phyloP scores from a whole-genome alignment of 2,329 filamentous ascomycete species.

The Chrysosporium queenslandicum region DNA sequence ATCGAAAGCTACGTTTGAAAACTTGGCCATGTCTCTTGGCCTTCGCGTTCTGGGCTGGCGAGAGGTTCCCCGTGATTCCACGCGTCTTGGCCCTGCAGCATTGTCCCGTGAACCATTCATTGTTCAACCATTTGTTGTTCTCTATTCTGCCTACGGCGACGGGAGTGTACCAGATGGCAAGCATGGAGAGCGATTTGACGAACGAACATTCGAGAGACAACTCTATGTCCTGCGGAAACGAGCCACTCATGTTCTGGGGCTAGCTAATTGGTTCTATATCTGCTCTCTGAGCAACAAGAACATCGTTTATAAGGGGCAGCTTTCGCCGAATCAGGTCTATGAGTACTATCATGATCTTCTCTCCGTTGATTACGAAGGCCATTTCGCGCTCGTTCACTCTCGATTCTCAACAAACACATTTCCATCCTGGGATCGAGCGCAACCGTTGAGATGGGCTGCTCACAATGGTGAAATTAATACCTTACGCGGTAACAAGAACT shows the following conservation, averaged over 20 bases:
- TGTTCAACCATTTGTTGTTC: slow-evolving; percentile 87
- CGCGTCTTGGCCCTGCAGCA: slow-evolving; percentile 82
- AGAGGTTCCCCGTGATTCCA: slow-evolving; percentile 87
- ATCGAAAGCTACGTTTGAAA: slow-evolving; percentile 87
- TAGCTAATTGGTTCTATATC: slow-evolving; percentile 98
- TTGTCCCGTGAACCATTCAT: slow-evolving; percentile 91
- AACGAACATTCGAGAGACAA: slow-evolving; percentile 79
- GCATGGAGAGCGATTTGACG: slow-evolving; percentile 72
- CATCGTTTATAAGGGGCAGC: slow-evolving; percentile 97
- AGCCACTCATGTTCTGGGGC: slow-evolving; percentile 83
- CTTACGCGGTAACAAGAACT: slow-evolving; percentile 95
- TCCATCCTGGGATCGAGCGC: slow-evolving; percentile 94
- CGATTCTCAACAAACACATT: slow-evolving; percentile 98
- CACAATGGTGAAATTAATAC: slow-evolving; percentile 99
- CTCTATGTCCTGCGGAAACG: slow-evolving; percentile 91
- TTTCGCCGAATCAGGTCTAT: slow-evolving; percentile 90
- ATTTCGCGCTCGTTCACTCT: slow-evolving; percentile 93
- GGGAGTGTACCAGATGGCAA: slow-evolving; percentile 68
- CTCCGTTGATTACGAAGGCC: slow-evolving; percentile 92
- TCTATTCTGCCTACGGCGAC: slow-evolving; percentile 72
- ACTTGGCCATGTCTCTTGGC: slow-evolving; percentile 77
- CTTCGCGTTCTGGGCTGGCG: slow-evolving; percentile 92
- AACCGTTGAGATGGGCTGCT: slow-evolving; percentile 90
- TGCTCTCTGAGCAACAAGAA: slow-evolving; percentile 96
- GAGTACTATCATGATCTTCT: slow-evolving; percentile 96